Evolutionary conservation across 306 rosid species (phyloP).

Genomic region (Sicyos baderoa): DNA sequence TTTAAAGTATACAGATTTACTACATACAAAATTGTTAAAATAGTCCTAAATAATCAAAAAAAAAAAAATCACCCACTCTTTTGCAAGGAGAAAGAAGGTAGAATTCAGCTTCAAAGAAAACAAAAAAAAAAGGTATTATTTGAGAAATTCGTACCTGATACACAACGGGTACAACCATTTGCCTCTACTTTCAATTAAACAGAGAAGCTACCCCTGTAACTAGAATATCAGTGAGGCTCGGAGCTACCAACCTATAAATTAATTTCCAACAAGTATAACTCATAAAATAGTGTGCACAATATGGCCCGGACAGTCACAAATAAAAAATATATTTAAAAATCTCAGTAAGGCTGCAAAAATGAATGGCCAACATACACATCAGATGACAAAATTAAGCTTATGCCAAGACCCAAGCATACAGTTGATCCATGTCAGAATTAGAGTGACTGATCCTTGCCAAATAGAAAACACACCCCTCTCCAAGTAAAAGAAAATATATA

Average conservation of each 20-base stretch:
- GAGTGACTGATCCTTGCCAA: neutral
- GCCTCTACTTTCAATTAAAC: neutral
- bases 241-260: too few relatives aligned
- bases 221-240: neutral
- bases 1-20: too few relatives aligned
- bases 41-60: too few relatives aligned
- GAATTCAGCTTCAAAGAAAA: neutral
- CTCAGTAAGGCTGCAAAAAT: neutral
- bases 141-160: neutral
- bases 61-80: too few relatives aligned
- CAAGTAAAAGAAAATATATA: neutral
- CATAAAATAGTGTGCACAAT: too few relatives aligned
- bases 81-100: neutral
- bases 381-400: neutral
- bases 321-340: too few relatives aligned
- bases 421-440: conserved; percentile 6
- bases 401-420: neutral
- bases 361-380: conserved; percentile 10
- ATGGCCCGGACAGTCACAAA: too few relatives aligned
- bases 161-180: neutral
- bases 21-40: too few relatives aligned
- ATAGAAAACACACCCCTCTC: neutral
- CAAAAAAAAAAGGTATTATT: neutral
- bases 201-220: neutral
- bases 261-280: too few relatives aligned